Evolutionary conservation across 169 alveolate genomes (phyloP), one percentile per base, ranked within the genome.

Genomic region (Plasmodium vinckei): DNA sequence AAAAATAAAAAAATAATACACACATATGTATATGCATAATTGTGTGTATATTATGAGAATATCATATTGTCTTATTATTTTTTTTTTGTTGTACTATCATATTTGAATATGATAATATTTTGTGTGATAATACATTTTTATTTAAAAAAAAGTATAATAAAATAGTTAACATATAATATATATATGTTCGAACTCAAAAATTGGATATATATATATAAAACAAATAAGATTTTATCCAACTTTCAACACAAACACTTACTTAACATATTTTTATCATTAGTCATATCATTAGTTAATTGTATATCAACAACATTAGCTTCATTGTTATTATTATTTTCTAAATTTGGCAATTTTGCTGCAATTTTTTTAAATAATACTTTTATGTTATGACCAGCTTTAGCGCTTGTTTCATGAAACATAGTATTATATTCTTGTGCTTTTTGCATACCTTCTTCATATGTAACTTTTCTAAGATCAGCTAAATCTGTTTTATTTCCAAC

Each of bases 401-500:
- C 99, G 87, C 99, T 97, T 39, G 98, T 96, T 92, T 98, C 99
- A 49, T 97, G 95, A 79, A 97, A 98, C 93, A 96, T 94, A 15
- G 97, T 97, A 49, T 95, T 98, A 71, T 96, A 94, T 96, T 98
- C 97, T 77, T 94, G 95, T 27, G 98, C 97, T 63, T 95, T 94
- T 91, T 96, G 94, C 93, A 96, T 98, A 2, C 98, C 99, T 79
- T 98, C 99, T 89, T 97, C 99, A 77, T 84, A 90, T n/a, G 98
- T 92, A 53, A 97, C 98, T 75, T 95, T 93, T 87, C 99, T 92
- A 72, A 96, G 95, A 69, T 99, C 99, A 33, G 95, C 97, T 44
- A 97, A 92, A 92, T 99, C 99, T 9, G 98, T 97, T 94, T 98
- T 98, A 95, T 98, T 99, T 9, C 99, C 99, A 44, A 98, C 99